phyloP scores from a whole-genome alignment of 2,329 filamentous ascomycete genomes.

The Beauveria sp. region DNA sequence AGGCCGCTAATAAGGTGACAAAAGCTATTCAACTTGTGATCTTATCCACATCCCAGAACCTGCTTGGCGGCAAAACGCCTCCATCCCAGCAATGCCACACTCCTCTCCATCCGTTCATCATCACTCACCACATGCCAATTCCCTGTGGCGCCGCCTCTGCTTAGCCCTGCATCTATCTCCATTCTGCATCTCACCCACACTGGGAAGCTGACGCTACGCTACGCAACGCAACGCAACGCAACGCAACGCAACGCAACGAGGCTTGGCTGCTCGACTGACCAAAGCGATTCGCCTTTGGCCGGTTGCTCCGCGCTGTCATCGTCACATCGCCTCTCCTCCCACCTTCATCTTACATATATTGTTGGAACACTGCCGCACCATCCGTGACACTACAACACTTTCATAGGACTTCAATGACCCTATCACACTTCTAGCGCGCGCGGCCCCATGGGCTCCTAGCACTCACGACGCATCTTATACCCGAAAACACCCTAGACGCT shows the following conservation, averaged over 20 bases:
- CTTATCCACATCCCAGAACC: not conserved
- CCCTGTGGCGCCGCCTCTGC: not conserved
- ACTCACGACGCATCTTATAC: not conserved
- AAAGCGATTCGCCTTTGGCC: not conserved
- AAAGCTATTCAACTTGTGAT: not conserved
- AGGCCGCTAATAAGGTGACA: not conserved
- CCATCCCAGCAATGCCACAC: not conserved
- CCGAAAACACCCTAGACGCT: not conserved
- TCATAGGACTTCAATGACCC: not conserved
- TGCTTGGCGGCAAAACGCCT: not conserved
- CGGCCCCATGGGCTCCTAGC: not conserved
- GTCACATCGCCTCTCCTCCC: not conserved
- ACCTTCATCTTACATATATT: not conserved
- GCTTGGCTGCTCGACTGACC: not conserved
- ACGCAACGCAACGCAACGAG: not conserved
- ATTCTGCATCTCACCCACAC: not conserved
- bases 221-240: not conserved
- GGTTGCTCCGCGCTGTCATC: not conserved
- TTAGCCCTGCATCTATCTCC: not conserved
- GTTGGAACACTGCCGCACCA: not conserved
- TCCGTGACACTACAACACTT: not conserved
- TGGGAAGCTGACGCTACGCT: not conserved
- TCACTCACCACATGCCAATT: not conserved
- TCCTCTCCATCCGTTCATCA: not conserved
- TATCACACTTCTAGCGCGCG: not conserved